Evolutionary conservation across 257 asterid genomes (phyloP), one percentile per base, ranked within the genome.

Genomic region (Ocimum tenuiflorum): DNA sequence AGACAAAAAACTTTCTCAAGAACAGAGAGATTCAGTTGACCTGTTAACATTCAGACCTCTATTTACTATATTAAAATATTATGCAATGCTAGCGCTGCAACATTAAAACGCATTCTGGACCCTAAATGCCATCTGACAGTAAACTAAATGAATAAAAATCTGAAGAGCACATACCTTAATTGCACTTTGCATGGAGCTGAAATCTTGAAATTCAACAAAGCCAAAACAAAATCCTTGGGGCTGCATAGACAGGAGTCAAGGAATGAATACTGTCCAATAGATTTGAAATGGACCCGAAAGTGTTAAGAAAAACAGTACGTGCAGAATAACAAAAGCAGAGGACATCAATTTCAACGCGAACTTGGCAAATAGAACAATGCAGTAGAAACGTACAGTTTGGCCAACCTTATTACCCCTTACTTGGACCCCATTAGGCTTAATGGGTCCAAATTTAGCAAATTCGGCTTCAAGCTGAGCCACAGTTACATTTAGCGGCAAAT

Each of bases 151-250:
- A 42, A 62, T 18, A 29, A 56, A 47, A 55, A 71, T 31, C 19
- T 31, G 58, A 60, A 27, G 64, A 54, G 67, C 62, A 55, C 77
- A 69, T n/a, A 87, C 97, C 87, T 85, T 82, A 33, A 90, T 83
- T 27, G 97, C 94, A 63, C 67, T 79, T 77, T 80, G 82, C 97
- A 90, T 79, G 76, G 97, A 77, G 73, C 79, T 79, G 77, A 78
- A 61, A 6, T 80, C 83, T 71, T 64, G 86, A 80, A 82, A 90
- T 69, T 90, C 95, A 72, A 90, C 96, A 77, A 90, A 90, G 51
- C 96, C 97, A 64, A 83, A 90, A 81, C 90, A 85, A 74, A 80
- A 85, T 55, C 87, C 90, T 46, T 85, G 94, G 73, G 76, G 90
- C 91, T 90, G 78, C 76, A 74, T 55, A 73, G 41, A 67, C 60